Evolutionary conservation across 371 early-diverging fungal species (phyloP).

Genomic region (Syncephalastrum racemosum): DNA sequence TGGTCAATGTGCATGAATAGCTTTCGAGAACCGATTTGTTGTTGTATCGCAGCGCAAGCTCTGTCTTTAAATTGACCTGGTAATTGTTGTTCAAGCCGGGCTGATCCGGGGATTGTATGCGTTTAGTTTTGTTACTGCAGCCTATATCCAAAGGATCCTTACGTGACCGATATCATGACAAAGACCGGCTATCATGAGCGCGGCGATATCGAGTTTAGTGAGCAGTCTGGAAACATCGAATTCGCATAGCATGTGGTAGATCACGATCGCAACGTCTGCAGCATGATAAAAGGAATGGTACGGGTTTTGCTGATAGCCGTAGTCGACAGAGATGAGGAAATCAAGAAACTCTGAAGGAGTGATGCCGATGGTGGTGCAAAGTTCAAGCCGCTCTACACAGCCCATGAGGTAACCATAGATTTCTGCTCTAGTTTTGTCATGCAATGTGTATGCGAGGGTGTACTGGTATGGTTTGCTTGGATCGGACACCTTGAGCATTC

Average conservation of each 20-base stretch:
- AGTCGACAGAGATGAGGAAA: slow-evolving; percentile 80
- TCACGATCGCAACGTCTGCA: slow-evolving; percentile 80
- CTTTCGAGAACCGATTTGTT: slow-evolving; percentile 84
- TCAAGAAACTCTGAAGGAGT: slow-evolving; percentile 71
- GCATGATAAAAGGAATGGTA: slow-evolving; percentile 92
- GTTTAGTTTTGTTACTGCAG: no score
- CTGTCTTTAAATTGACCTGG: slow-evolving; percentile 82
- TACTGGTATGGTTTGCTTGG: slow-evolving; percentile 19
- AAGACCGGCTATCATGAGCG: slow-evolving; percentile 79
- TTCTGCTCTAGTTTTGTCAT: slow-evolving; percentile 65
- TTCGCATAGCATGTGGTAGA: slow-evolving; percentile 71
- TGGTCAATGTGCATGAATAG: slow-evolving; percentile 76
- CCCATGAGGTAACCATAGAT: slow-evolving; percentile 70
- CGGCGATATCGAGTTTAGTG: slow-evolving; percentile 68
- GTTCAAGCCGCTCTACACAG: slow-evolving; percentile 61
- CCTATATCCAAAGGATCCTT: slow-evolving; percentile 47
- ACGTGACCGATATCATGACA: slow-evolving; percentile 93
- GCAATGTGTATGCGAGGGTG: slow-evolving; percentile 63
- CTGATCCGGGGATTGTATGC: slow-evolving; percentile 27
- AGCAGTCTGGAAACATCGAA: slow-evolving; percentile 63
- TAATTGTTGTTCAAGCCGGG: slow-evolving; percentile 90
- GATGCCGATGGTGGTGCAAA: slow-evolving; percentile 58
- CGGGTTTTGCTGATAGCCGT: slow-evolving; percentile 75
- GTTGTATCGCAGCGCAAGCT: slow-evolving; percentile 67
- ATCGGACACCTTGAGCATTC: slow-evolving; percentile 41